These are phyloP conservation scores for Rhizopogon vulgaris DNA, from an alignment of 768 basidiomycete species.

Conservation along the genomic window DNA sequence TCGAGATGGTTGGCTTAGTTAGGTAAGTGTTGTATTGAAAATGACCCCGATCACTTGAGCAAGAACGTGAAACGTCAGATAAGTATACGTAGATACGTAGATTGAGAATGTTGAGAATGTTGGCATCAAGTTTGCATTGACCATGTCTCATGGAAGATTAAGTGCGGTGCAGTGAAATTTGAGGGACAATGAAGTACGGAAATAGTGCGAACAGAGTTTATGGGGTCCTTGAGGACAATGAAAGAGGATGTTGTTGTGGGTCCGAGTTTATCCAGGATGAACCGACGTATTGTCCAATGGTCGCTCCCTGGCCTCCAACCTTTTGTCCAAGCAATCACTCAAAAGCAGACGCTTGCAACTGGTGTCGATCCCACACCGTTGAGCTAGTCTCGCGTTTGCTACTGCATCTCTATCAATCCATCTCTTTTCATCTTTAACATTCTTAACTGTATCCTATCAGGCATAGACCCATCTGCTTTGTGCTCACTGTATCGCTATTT, in stretches of 20 bases:
- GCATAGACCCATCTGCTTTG: neutral
- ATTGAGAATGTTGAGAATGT: too few relatives aligned
- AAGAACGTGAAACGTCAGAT: neutral
- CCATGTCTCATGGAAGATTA: too few relatives aligned
- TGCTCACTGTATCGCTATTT: slow-evolving; percentile 2
- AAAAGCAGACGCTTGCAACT: slow-evolving; percentile 7
- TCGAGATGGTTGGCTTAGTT: neutral
- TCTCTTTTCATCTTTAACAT: neutral
- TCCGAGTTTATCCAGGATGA: slow-evolving; percentile 3
- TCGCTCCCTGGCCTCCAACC: neutral
- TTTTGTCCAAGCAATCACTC: slow-evolving; percentile 9
- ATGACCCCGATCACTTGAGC: neutral
- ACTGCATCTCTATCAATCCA: neutral
- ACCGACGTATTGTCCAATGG: slow-evolving; percentile 16
- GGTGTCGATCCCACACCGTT: neutral
- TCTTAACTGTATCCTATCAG: neutral
- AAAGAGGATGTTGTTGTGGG: slow-evolving; percentile 15
- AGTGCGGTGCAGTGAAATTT: neutral
- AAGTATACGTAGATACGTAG: too few relatives aligned
- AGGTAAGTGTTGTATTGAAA: slow-evolving; percentile 19
- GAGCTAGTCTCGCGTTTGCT: slow-evolving; percentile 17
- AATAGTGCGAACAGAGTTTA: slow-evolving; percentile 1
- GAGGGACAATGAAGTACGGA: slow-evolving; percentile 5
- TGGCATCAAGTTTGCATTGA: neutral
- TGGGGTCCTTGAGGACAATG: slow-evolving; percentile 15